Evolutionary conservation across 2,329 filamentous ascomycete species (phyloP), one percentile per base, ranked within the genome.

Genomic region (Aphanocladium album): DNA sequence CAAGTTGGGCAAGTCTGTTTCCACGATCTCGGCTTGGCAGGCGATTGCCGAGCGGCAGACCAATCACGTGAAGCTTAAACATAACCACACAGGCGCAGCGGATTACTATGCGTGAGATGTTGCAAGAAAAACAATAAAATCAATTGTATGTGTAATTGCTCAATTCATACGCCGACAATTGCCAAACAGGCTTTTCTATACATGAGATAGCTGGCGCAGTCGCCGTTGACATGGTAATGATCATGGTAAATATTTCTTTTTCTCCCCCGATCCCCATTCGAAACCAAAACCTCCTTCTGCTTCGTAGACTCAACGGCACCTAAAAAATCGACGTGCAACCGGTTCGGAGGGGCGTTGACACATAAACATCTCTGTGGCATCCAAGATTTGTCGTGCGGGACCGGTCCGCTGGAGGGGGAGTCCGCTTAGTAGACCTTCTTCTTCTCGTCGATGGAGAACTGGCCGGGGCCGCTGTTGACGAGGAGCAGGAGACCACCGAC

Each of bases 371-470:
- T 37, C 17, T 35, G 30, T 37, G 37, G 39, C 46, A 23, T 35
- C 19, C 39, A 25, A 51, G 7, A 43, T n/a, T 8, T 37, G 8
- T 39, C 12, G 5, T 30, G 50, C 58, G 27, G 16, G 47, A 21
- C 35, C n/a, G n/a, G n/a, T n/a, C 7, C 16, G 8, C 11, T 9
- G 14, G 12, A 52, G 30, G n/a, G 33, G n/a, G 8, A n/a, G 19
- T 33, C 35, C 37, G 53, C 60, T 67, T 83, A 99, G 81, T 99
- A 99, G 68, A 99, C 95, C 85, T 99, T 99, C 88, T 99, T 99
- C 90, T 99, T 99, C 86, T 99, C 95, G 78, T 99, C 95, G 76
- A 98, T 93, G 75, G 90, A 96, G 83, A 98, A 90, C 77, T 96
- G 93, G 65, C 95, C 95, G 11, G 95, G 95, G 64, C 95, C 95